Conservation (phyloP, 345 rosid species). For the Passiflora organensis region DNA sequence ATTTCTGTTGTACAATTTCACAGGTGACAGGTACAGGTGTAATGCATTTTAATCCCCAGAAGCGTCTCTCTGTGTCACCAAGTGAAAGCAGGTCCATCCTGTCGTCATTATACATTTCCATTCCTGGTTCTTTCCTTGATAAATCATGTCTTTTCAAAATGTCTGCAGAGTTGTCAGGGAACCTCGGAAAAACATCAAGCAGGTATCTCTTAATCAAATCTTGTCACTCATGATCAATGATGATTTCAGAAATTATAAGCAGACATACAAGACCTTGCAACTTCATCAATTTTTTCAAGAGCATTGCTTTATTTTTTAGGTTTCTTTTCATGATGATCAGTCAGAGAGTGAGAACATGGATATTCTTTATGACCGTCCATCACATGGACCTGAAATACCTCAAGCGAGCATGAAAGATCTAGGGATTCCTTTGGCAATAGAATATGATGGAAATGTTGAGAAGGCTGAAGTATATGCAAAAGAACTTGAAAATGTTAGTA, state of each 20-base stretch:
- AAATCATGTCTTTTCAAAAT: neutral
- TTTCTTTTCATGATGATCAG: constrained; percentile 26
- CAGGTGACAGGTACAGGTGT: constrained; percentile 45
- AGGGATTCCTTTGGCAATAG: constrained; percentile 32
- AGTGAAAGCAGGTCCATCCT: constrained; percentile 52
- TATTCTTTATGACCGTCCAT: constrained; percentile 19
- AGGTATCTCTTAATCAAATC: constrained; percentile 34
- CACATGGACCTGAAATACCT: constrained; percentile 23
- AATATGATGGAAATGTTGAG: constrained; percentile 47
- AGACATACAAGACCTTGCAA: neutral
- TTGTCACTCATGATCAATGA: neutral
- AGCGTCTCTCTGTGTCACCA: constrained; percentile 55
- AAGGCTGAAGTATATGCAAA: constrained; percentile 77
- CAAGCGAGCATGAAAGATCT: constrained; percentile 33
- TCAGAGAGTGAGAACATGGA: constrained; percentile 21
- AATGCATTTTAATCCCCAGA: constrained; percentile 37
- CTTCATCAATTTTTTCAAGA: constrained; percentile 2
- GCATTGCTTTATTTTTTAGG: constrained; percentile 28
- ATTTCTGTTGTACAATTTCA: constrained; percentile 8
- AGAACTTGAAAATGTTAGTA: constrained; percentile 79
- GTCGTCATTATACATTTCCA: constrained; percentile 3
- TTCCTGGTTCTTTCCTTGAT: neutral
- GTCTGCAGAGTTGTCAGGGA: constrained; percentile 39
- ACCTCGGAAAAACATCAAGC: constrained; percentile 24
- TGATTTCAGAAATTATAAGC: constrained; percentile 3